Base-by-base conservation (phyloP, 768 basidiomycete species). In the Mycena rosella region DNA sequence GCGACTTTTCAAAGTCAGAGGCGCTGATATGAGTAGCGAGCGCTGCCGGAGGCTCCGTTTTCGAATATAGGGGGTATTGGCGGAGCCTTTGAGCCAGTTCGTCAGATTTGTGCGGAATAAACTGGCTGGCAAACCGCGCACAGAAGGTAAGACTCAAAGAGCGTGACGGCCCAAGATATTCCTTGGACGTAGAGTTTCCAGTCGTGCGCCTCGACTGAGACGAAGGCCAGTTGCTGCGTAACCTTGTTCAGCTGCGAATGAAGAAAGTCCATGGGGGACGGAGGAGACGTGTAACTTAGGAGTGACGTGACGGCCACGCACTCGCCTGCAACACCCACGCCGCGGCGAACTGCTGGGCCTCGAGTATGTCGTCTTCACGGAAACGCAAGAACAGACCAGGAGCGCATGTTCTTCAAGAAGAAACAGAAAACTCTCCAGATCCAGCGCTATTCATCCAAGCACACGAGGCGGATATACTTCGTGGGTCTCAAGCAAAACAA, bases 91-190 rank as follows among this genome's bases (percentile, higher is more conserved):
- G 17, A 20, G 3, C 8, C 13, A 1, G 1, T 18, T 27, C 29
- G 14, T 30, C 27, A 27, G 49, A 51, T 29, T 51, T 29, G 27
- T 30, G 57, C 56, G 40, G 20, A 29, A 30, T 36, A 45, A 24
- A 60, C 47, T 55, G 40, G 57, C 54, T 53, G 56, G 34, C 32
- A 26, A 58, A 44, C 85, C 94, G 71, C 73, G 72, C 73, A 97
- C 96, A 94, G 75, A 42, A 98, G 86, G 77, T 94, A 96, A 1
- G 90, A 89, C 77, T 98, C 96, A 68, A 96, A 97, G 17, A 91
- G 78, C n/a, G 90, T 89, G 18, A 95, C 89, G 20, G 81, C 79
- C 89, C 92, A 94, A 5, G 94, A 91, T 71, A 90, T 91, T 27
- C 79, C 75, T 68, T 96, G 90, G n/a, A 96, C 92, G 74, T 92